Evolutionary conservation across 495 filamentous ascomycete genomes (phyloP).

Genomic region (Daldinia loculata): DNA sequence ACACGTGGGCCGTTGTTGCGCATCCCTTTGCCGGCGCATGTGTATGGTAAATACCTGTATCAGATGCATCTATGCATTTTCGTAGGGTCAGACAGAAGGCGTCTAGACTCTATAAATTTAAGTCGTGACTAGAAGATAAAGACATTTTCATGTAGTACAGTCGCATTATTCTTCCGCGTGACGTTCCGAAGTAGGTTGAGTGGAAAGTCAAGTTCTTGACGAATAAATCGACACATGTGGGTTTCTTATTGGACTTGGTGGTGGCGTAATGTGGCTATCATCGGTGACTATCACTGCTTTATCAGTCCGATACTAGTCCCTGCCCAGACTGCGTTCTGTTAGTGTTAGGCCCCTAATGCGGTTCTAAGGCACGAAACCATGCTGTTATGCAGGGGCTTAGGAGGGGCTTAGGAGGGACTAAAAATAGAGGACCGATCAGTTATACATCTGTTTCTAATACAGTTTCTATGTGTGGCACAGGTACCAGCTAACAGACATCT

Average conservation of each 20-base stretch:
- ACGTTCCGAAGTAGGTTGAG: not conserved
- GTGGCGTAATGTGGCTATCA: conserved; percentile 26
- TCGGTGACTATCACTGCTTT: not conserved
- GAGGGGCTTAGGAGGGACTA: conserved; percentile 27
- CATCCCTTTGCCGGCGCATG: conserved; percentile 1
- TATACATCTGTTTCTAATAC: conserved; percentile 13
- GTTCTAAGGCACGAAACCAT: conserved; percentile 2
- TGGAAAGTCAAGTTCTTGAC: conserved; percentile 12
- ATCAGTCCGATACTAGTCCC: not conserved
- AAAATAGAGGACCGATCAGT: conserved; percentile 20
- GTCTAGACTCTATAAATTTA: conserved; percentile 1
- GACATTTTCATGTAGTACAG: conserved; percentile 6
- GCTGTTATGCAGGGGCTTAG: conserved; percentile 28
- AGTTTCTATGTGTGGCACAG: not conserved
- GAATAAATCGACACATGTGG: conserved; percentile 36
- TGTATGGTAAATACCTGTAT: conserved; percentile 5
- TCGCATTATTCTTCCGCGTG: conserved; percentile 26
- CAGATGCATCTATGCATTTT: not conserved
- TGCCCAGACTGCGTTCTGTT: not conserved
- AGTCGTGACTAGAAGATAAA: conserved; percentile 21
- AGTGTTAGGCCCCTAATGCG: conserved; percentile 2
- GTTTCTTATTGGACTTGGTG: conserved; percentile 20
- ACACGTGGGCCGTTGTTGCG: conserved; percentile 18
- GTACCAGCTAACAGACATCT: conserved; percentile 25
- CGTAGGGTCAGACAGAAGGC: conserved; percentile 5